phyloP scores from a whole-genome alignment of 2,329 filamentous ascomycete species.

The Microascus cirrosus region DNA sequence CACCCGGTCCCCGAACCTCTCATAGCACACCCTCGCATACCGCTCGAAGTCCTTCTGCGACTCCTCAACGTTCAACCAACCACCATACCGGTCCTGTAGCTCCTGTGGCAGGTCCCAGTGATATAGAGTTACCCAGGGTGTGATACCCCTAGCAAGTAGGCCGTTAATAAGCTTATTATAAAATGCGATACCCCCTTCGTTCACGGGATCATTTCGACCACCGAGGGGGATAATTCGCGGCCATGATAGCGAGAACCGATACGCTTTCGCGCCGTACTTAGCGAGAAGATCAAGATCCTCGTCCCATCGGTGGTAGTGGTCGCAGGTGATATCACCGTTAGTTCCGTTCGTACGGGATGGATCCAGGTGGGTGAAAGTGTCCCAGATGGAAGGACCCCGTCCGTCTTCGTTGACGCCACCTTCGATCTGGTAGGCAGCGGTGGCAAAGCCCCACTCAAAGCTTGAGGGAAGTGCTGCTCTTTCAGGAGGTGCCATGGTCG shows the following conservation, averaged over 20 bases:
- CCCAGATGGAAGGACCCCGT: slow-evolving; percentile 30
- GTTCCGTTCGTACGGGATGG: slow-evolving; percentile 25
- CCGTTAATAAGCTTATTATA: slow-evolving; percentile 51
- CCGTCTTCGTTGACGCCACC: slow-evolving; percentile 27
- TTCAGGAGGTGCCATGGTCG: too few relatives aligned
- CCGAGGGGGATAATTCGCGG: slow-evolving; percentile 54
- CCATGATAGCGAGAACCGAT: slow-evolving; percentile 57
- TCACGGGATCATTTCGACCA: slow-evolving; percentile 50
- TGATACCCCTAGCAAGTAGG: slow-evolving; percentile 33
- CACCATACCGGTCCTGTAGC: slow-evolving; percentile 11
- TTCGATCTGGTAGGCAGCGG: slow-evolving; percentile 32
- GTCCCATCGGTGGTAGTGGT: slow-evolving; percentile 27
- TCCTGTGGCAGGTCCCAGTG: slow-evolving; percentile 42
- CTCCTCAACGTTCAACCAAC: slow-evolving; percentile 8
- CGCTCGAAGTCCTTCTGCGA: slow-evolving; percentile 10
- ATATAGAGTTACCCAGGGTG: slow-evolving; percentile 47
- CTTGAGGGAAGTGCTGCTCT: too few relatives aligned
- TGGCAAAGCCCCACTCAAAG: slow-evolving; percentile 29
- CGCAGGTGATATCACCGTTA: slow-evolving; percentile 34
- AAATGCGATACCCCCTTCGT: slow-evolving; percentile 47
- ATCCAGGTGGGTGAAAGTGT: slow-evolving; percentile 26
- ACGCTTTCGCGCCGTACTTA: slow-evolving; percentile 44
- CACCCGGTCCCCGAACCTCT: slow-evolving; percentile 11
- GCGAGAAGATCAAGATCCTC: slow-evolving; percentile 51
- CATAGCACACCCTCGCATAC: slow-evolving; percentile 12